Conservation (phyloP, 768 basidiomycete genomes). For the Brasilioporus rufonigricans region DNA sequence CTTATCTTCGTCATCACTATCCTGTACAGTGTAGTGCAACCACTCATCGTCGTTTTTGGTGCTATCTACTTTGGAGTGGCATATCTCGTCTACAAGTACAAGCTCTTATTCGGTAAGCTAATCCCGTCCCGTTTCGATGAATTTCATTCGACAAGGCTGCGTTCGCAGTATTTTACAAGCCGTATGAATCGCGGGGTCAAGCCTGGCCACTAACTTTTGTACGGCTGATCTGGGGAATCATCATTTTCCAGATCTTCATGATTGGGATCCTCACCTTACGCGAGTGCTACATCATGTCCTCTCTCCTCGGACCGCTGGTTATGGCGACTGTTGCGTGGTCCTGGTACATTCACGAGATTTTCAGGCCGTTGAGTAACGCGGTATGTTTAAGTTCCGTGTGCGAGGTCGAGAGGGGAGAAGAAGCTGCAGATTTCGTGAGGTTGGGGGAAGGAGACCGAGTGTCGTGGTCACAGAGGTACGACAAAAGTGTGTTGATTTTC, state of each 20-base stretch:
- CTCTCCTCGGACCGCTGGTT: conserved; percentile 74
- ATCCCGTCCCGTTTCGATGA: neutral
- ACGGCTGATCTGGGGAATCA: conserved; percentile 86
- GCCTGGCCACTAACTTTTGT: conserved; percentile 97
- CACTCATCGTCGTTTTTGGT: conserved; percentile 92
- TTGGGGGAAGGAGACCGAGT: conserved; percentile 84
- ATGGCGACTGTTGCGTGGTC: conserved; percentile 74
- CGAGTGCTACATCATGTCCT: conserved; percentile 55
- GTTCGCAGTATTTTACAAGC: conserved; percentile 89
- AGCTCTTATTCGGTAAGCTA: conserved; percentile 83
- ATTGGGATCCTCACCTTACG: conserved; percentile 84
- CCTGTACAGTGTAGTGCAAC: conserved; percentile 94
- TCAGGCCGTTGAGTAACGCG: conserved; percentile 73
- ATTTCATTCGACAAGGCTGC: neutral
- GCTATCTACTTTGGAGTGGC: conserved; percentile 95
- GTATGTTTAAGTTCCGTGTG: conserved; percentile 84
- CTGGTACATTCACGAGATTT: conserved; percentile 67
- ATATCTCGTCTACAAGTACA: conserved; percentile 98
- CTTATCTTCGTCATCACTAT: conserved; percentile 94
- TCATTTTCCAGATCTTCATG: conserved; percentile 97
- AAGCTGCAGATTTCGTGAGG: conserved; percentile 72
- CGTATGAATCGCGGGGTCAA: conserved; percentile 95
- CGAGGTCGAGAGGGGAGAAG: conserved; percentile 89
- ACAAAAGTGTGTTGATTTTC: neutral
- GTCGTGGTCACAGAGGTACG: conserved; percentile 81